Evolutionary conservation across 1,139 yeast genomes (phyloP), one percentile per base, ranked within the genome.

Genomic region (Kurtzmaniella quercitrusa): DNA sequence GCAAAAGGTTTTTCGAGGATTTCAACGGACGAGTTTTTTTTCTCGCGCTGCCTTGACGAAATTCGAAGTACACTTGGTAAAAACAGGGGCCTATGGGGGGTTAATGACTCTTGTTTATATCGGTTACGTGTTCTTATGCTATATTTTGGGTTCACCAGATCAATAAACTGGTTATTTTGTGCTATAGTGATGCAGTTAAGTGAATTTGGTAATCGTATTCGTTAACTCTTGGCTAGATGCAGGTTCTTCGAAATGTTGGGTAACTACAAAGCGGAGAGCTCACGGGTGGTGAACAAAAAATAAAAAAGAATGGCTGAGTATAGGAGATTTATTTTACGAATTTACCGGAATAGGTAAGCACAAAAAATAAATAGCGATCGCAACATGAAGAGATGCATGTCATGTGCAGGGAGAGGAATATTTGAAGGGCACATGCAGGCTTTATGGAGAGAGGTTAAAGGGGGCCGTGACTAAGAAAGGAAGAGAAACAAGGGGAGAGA

Each of bases 201-300:
- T 27, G 31, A 8, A 23, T 23, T 23, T 10, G 25, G 25, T 23
- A 23, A 23, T 23, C 10, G 25, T 23, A 23, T 11, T 11, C 14
- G 37, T 34, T 16, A 10, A 10, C 12, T 17, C 21, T 34, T 16
- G 21, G 6, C 23, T 12, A n/a, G 37, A 19, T 34, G 37, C 37
- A 34, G 37, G 31, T 17, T 16, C 16, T 15, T 12, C n/a, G 38
- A 36, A 36, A 36, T 36, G 38, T 36, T 36, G 38, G 38, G 38
- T 36, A 36, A 36, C 5, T 10, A 10, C 6, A 15, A 31, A 36
- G 38, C 27, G 38, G 38, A 36, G 38, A 17, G n/a, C 27, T 36
- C 27, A 36, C 38, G 38, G 18, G 38, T 27, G 14, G 31, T 10
- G 31, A 11, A 6, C 31, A 27, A 27, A 27, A 27, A 27, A 27